Base-by-base conservation (phyloP, 2,329 filamentous ascomycete genomes). In the Aspergillus clavatus region DNA sequence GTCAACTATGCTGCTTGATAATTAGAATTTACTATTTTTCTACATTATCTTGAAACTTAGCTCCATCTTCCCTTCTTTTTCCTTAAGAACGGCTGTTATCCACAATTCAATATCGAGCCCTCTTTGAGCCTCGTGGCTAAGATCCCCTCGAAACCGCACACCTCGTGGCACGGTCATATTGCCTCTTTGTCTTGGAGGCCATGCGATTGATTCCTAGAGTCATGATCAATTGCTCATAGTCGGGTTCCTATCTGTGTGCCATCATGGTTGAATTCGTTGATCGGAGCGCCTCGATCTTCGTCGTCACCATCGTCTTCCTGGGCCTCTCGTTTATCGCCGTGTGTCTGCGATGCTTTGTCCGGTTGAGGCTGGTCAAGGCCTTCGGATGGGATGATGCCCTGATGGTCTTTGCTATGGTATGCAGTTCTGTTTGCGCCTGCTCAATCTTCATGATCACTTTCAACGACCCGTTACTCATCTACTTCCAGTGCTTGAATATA, bases 341-440 rank as follows among this genome's bases (percentile, higher is more conserved):
- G 7, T 58, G 58, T 36, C 48, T 67, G 36, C 59, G 65, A 62
- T 65, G 63, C 43, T 68, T 68, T 50, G 64, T 67, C 28, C 60
- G 66, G 11, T 27, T 67, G 24, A 56, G 46, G 27, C 37, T 69
- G 11, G 61, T 67, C 37, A 62, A 58, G 44, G 61, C 60, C 22
- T 68, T 69, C 51, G 66, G 66, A 16, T 65, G 62, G 58, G 66
- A 69, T 61, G 66, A 69, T 56, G 49, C 49, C 7, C 42, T 68
- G 16, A 68, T 68, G 63, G 57, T 68, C 10, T 55, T 59, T 43
- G 62, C 64, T 14, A 62, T 66, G 62, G 63, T 68, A 61, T 50
- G 54, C 42, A 12, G 23, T 24, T 24, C 4, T 24, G 23, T 8
- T 24, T 8, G 8, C 8, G 5, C 23, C 23, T 8, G 23, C 8